Percentiles rank a stretch among this genome's conserved stretches.
phyloP scores from a whole-genome alignment of 1,284 basidiomycete species.

The Apiotrichum mycotoxinovorans region DNA sequence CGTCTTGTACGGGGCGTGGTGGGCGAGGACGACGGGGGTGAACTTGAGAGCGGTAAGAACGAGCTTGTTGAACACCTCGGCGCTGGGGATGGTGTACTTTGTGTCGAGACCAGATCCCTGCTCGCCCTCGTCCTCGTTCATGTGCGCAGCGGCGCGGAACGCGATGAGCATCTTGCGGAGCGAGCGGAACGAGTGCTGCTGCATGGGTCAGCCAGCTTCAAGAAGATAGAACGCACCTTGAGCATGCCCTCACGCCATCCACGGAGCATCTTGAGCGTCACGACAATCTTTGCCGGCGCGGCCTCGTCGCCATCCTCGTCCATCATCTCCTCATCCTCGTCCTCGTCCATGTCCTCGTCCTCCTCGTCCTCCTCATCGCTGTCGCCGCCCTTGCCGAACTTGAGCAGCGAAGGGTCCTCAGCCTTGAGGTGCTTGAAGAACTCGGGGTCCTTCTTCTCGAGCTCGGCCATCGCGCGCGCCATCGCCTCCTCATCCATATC shows the following conservation, averaged over 20 bases:
- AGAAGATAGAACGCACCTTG: slow-evolving; percentile 56
- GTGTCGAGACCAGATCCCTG: slow-evolving; percentile 50
- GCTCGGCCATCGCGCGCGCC: slow-evolving; percentile 74
- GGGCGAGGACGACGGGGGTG: slow-evolving; percentile 80
- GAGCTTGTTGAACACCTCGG: slow-evolving; percentile 86
- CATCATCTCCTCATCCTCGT: slow-evolving; percentile 48
- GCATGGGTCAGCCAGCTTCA: slow-evolving; percentile 7
- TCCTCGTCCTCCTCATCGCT: slow-evolving; percentile 47
- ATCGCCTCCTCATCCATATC: slow-evolving; percentile 60
- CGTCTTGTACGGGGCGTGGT: slow-evolving; percentile 84
- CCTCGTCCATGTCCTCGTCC: slow-evolving; percentile 48
- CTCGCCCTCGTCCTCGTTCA: slow-evolving; percentile 77
- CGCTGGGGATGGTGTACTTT: slow-evolving; percentile 75
- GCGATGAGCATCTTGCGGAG: slow-evolving; percentile 81
- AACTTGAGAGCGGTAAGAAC: slow-evolving; percentile 83
- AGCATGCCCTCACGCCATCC: slow-evolving; percentile 89
- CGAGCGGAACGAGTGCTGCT: slow-evolving; percentile 82
- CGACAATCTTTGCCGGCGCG: slow-evolving; percentile 46
- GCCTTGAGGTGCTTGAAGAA: slow-evolving; percentile 98
- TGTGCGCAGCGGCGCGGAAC: slow-evolving; percentile 80
- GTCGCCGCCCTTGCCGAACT: slow-evolving; percentile 57
- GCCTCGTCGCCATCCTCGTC: slow-evolving; percentile 54
- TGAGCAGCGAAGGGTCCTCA: slow-evolving; percentile 83
- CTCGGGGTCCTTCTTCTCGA: slow-evolving; percentile 94
- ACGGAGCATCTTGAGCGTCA: slow-evolving; percentile 72